Evolutionary conservation across 2,329 filamentous ascomycete species (phyloP).

Genomic region (Phialemonium atrogriseum): DNA sequence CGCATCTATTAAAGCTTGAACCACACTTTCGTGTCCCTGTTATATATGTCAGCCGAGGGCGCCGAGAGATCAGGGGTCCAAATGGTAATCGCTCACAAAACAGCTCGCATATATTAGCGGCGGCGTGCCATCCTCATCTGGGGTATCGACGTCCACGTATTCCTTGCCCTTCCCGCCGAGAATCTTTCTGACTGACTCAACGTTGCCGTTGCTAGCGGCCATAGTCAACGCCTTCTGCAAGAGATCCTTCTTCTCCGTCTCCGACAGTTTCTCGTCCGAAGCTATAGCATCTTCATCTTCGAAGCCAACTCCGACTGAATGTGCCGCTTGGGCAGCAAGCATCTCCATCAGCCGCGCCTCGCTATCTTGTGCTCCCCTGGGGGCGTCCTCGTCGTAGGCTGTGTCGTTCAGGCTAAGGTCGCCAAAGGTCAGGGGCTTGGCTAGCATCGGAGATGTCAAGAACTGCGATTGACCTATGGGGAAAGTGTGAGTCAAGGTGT

Average conservation of each 20-base stretch:
- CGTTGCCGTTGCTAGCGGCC: conserved; percentile 93
- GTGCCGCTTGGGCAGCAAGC: conserved; percentile 87
- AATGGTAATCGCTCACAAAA: conserved; percentile 62
- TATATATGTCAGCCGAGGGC: conserved; percentile 3
- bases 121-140: conserved; percentile 93
- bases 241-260: conserved; percentile 68
- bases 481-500: conserved; percentile 6
- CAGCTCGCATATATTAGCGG: conserved; percentile 96
- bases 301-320: conserved; percentile 63
- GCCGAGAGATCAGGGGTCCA: conserved; percentile 6
- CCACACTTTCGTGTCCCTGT: conserved; percentile 82
- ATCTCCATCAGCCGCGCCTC: conserved; percentile 90
- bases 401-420: conserved; percentile 77
- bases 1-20: conserved; percentile 72
- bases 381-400: conserved; percentile 59
- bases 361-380: conserved; percentile 58
- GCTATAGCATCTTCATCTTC: conserved; percentile 76
- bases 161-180: conserved; percentile 64
- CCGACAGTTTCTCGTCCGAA: conserved; percentile 62
- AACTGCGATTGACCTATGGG: conserved; percentile 84
- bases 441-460: conserved; percentile 74
- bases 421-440: conserved; percentile 74
- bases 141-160: conserved; percentile 76
- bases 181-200: conserved; percentile 69
- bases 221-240: conserved; percentile 87